phyloP scores from a whole-genome alignment of 345 rosid species.

The Salix purpurea region DNA sequence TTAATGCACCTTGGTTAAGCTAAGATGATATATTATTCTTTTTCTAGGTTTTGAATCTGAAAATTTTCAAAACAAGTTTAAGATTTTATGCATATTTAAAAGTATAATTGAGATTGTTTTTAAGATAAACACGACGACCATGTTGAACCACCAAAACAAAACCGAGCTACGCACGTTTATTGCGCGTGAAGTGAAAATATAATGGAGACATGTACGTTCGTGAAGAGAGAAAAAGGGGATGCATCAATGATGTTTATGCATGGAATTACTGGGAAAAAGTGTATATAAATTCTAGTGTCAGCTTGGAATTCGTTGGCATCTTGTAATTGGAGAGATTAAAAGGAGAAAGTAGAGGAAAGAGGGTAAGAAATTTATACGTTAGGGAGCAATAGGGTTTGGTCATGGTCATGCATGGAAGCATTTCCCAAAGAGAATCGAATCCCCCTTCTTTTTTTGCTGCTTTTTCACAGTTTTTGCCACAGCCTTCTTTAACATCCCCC shows the following conservation, averaged over 20 bases:
- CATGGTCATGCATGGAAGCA: slow-evolving; percentile 55
- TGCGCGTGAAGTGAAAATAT: too few relatives aligned
- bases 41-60: too few relatives aligned
- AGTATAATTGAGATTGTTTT: fast-evolving
- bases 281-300: not conserved
- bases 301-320: not conserved
- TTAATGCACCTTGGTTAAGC: too few relatives aligned
- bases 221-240: not conserved
- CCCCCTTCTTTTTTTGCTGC: slow-evolving; percentile 38
- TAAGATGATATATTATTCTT: too few relatives aligned
- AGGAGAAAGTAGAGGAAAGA: slow-evolving; percentile 4
- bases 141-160: too few relatives aligned
- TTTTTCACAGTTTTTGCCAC: slow-evolving; percentile 47
- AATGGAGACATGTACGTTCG: too few relatives aligned
- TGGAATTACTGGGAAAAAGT: not conserved
- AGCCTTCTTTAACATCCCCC: slow-evolving; percentile 75
- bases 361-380: not conserved
- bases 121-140: too few relatives aligned
- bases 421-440: slow-evolving; percentile 63
- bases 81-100: fast-evolving
- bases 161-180: too few relatives aligned
- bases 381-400: slow-evolving; percentile 1
- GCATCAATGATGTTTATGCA: too few relatives aligned
- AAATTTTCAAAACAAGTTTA: too few relatives aligned
- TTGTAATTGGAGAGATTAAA: not conserved